Base-by-base conservation (phyloP, 148 eudicot species). In the Pharnaceum exiguum region DNA sequence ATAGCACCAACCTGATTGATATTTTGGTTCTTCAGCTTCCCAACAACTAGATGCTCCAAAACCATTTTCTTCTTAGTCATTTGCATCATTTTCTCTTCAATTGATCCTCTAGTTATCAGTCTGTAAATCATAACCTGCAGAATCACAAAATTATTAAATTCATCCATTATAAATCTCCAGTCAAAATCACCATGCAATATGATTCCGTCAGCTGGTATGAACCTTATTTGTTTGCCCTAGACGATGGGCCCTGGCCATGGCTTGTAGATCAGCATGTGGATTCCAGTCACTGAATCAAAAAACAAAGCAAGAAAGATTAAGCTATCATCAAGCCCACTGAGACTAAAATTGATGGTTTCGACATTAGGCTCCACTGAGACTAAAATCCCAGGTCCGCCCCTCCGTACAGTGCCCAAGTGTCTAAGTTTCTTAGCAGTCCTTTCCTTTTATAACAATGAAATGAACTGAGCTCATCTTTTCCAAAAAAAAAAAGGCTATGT, bases 11-110 rank as follows among this genome's bases (percentile, higher is more conserved):
- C 99, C 99, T 93, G 96, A 72, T 93, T 93, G 37, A 86, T 79
- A 52, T 93, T 93, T 72, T 81, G 99, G 18, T 82, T 73, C 76
- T 94, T 94, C 50, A 94, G 85, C 84, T 77, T 94, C 52, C 99
- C 99, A 37, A 94, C 96, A 62, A 94, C 99, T 63, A 94, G 70
- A 84, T 94, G 99, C 74, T 94, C 99, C 68, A 89, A 75, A 51
- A 94, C 89, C 99, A 89, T 94, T 74, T 94, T 94, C 72, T 84
- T 89, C 79, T 89, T 94, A 6, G 99, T 89, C 95, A 94, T 72
- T 70, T 94, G 85, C 93, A 94, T 89, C 99, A 94, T 94, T 67
- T 95, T 80, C 77, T 94, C 99, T 67, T 94, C 99, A 69, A 94
- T 94, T 45, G 93, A 83, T 63, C 87, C 99, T 77, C 99, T 71